Evolutionary conservation across 2,329 filamentous ascomycete species (phyloP), one percentile per base, ranked within the genome.

Genomic region (Domatiomyces catenatus): DNA sequence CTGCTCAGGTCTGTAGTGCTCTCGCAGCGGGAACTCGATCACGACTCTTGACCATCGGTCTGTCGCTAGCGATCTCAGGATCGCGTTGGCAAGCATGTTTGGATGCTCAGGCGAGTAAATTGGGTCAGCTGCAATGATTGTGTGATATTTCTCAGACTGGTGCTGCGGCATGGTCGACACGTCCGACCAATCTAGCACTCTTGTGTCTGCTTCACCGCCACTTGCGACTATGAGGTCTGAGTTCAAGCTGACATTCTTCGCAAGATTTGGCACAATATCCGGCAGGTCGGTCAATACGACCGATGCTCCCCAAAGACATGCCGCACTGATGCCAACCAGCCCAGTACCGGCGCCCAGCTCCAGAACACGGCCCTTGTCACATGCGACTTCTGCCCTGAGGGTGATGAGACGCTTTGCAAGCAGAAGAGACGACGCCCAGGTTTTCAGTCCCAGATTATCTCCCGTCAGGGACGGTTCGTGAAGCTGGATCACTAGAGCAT

Each of bases 261-360:
- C 67, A 3, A 96, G 74, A 57, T 96, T 96, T 0, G 81, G 73
- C 46, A 90, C 75, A 59, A 96, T 95, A n/a, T 75, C 75, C 0
- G 85, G 83, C 24, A 96, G 70, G 63, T 96, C 92, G 36, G 86
- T 94, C 48, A 95, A 71, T 8, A 83, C 69, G 3, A 94, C 83
- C 17, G 75, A 69, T 0, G 75, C 74, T 44, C 63, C 62, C 71
- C 84, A 84, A 20, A 86, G 71, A 12, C 79, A 80, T 6, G 88
- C 86, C 20, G 89, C 86, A 1, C 89, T 84, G 44, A 96, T 71
- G 0, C 92, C 92, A 8, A 94, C 77, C n/a, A 98, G 75, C 0
- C 90, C 90, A 0, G 90, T 96, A 0, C 92, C 90, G 0, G 90
- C 82, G 3, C 90, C 92, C 1, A 96, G 75, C 63, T 96, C 90